Evolutionary conservation across 257 asterid genomes (phyloP), one percentile per base, ranked within the genome.

Genomic region (Fraxinus excelsior): DNA sequence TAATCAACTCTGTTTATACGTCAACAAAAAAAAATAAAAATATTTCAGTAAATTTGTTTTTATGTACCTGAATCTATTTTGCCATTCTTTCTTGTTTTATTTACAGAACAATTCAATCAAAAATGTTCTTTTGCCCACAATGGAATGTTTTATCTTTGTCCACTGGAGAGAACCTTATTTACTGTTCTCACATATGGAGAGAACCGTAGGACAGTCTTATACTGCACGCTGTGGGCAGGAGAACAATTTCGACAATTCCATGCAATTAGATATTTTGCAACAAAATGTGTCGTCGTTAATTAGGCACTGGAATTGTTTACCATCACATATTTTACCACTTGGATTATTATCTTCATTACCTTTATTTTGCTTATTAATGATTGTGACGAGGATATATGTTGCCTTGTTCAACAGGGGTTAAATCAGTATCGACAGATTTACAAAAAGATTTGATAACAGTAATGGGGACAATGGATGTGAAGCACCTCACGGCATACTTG

Each of bases 391-490:
- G 53, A 75, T 23, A 28, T 14, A 21, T 76, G 31, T 18, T 56
- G 74, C 73, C 35, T 49, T 37, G 1, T 37, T 72, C 1, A 32
- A 60, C 85, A 93, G 99, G 98, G 70, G 97, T 95, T 8, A 81
- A 83, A 12, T 80, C 89, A 0, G 93, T 91, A 19, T 73, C 77
- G 34, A 46, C 86, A 0, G 94, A 96, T 83, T 44, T 86, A 3
- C 71, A 80, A 37, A 93, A 91, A 79, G 98, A 91, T 78, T 79
- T 91, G 85, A 92, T 96, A 76, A 85, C 89, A 18, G 92, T 88
- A 0, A 88, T 75, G 5, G 99, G 99, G 28, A 88, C 91, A 2
- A 91, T 93, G 99, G 88, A 91, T 65, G 82, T 78, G n/a, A 93
- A 88, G 79, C 97, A 91, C 32, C 89, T 96, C 28, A 71, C 82